Evolutionary conservation across 805 yeast genomes (phyloP), one percentile per base, ranked within the genome.

Genomic region (Schwanniomyces sp.): DNA sequence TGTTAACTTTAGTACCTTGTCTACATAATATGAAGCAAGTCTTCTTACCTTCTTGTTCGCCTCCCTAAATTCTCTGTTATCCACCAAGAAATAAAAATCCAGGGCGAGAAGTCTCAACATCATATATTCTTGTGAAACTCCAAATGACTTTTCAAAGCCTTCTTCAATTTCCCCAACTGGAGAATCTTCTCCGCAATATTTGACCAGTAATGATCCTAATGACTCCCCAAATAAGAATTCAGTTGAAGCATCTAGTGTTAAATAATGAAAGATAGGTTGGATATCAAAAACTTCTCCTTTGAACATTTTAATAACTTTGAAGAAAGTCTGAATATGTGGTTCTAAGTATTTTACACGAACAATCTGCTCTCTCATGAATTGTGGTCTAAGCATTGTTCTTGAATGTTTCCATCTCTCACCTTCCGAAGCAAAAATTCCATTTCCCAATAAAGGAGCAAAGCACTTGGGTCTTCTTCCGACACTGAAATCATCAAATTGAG

Each of bases 151-250:
- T 34, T 72, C 72, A 55, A 72, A 72, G 2, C 57, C 62, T 9
- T 58, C 62, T 34, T 72, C 70, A 55, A 72, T 71, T 3, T 57
- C 56, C 5, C 67, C 72, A 27, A 70, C 21, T 32, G 18, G 7
- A 7, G 11, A 11, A 14, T 14, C 11, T 16, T 32, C 21, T 14
- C 21, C 36, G 14, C 21, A 6, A 16, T 32, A 14, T 2, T 32
- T 8, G 4, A 10, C 7, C 36, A 32, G 36, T 32, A 69, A 61
- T n/a, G 65, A 55, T 36, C 60, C 62, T 40, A 61, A 61, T 10
- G 69, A 59, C 51, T 67, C 72, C 24, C 77, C 77, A 57, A 72
- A 69, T 45, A 72, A 63, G 51, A 71, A 70, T 54, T 72, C 76
- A 26, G 75, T 62, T 7, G 76, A 66, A 25, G 74, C 64, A 52